Base-by-base conservation (phyloP, 2,329 filamentous ascomycete genomes). In the Fusarium sp. region DNA sequence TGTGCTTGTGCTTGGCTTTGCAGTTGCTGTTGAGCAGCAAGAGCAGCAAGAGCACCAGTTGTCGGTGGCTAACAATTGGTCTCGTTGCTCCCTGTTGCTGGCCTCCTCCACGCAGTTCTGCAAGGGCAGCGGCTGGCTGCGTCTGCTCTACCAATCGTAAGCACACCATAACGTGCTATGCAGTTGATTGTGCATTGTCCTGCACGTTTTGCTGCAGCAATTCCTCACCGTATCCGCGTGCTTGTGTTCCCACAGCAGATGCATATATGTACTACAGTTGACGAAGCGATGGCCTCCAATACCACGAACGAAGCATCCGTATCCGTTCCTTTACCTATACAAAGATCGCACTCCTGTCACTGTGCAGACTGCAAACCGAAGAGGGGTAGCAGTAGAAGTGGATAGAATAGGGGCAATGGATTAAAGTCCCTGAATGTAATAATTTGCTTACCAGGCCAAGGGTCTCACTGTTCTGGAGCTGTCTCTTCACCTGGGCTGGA, bases 91-190 rank as follows among this genome's bases (percentile, higher is more conserved):
- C 57, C 51, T 50, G 50, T 55, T 60, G 60, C 68, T 72, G 71
- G 68, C 71, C 71, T 60, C 64, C 47, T 56, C 51, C 55, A 61
- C 50, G 39, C 53, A 64, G 18, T 73, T 62, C 74, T 76, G 74
- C 74, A 76, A 76, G 74, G 74, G 74, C 70, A 75, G 74, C 72
- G 74, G 74, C 70, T 75, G 72, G 68, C 67, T 76, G 70, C 74
- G 74, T 76, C 70, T 76, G 63, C 61, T 72, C 70, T 75, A 36
- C 74, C 74, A 76, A 76, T 76, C 54, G 61, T 45, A 58, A 48
- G 62, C 72, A 57, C 61, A 75, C 62, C 65, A 61, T 67, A 76
- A 41, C 55, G 65, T 72, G 65, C 58, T 55, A 59, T 59, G 45
- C 53, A 68, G 48, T 64, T 48, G 61, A 58, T 62, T 71, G 66